These are phyloP conservation scores for Akanthomyces muscarius DNA, from an alignment of 2,329 filamentous ascomycete genomes.

Conservation along the genomic window DNA sequence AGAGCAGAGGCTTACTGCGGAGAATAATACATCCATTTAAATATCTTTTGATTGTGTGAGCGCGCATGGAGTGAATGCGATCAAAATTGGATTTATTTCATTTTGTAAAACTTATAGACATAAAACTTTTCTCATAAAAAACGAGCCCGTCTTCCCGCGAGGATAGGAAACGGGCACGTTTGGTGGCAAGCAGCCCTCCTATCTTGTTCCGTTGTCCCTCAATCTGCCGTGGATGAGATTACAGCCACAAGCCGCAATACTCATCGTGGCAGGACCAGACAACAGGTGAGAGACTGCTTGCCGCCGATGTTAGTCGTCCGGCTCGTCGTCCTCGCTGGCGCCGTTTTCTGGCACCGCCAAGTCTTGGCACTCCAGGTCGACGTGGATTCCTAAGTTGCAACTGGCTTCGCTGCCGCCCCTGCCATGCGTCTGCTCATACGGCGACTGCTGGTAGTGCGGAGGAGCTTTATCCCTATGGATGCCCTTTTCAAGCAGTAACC, in stretches of 20 bases:
- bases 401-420: constrained; percentile 6
- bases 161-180: constrained; percentile 30
- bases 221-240: constrained; percentile 38
- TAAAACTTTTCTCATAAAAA: constrained; percentile 12
- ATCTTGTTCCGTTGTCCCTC: constrained; percentile 58
- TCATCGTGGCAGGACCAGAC: constrained; percentile 51
- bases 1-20: background rate
- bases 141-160: constrained; percentile 32
- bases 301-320: constrained; percentile 57
- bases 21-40: background rate
- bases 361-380: constrained; percentile 21
- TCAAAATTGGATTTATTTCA: background rate
- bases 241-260: background rate
- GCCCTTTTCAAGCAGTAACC: constrained; percentile 56
- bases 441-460: constrained; percentile 26
- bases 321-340: constrained; percentile 60
- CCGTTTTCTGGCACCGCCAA: constrained; percentile 42
- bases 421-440: constrained; percentile 12
- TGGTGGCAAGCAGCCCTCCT: constrained; percentile 54
- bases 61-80: background rate
- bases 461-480: constrained; percentile 31
- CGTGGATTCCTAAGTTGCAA: background rate
- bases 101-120: background rate
- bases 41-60: background rate
- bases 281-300: constrained; percentile 64